Conservation (phyloP, 257 asterid genomes). For the Solanum chiquidenum region DNA sequence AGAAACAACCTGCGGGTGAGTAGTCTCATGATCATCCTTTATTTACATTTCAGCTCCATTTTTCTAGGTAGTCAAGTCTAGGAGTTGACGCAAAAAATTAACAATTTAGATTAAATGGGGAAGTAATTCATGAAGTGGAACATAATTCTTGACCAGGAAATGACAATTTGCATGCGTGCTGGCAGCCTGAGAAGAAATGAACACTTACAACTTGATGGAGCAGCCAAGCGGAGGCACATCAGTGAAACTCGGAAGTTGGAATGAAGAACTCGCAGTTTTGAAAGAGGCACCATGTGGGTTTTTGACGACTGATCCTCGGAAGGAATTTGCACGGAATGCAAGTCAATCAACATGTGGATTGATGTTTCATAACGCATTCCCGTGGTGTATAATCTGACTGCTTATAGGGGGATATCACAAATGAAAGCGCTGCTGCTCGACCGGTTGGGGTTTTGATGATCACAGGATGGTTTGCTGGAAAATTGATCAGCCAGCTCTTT, state of each 20-base stretch:
- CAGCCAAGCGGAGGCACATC: not conserved
- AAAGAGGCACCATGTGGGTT: not conserved
- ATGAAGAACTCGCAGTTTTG: slow-evolving; percentile 9
- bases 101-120: not conserved
- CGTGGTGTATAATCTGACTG: not conserved
- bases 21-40: not conserved
- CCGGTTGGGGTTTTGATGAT: not conserved
- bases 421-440: not conserved
- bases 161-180: slow-evolving; percentile 60
- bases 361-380: not conserved
- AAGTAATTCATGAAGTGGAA: slow-evolving; percentile 20
- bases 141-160: slow-evolving; percentile 55
- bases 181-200: slow-evolving; percentile 99
- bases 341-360: not conserved
- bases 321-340: slow-evolving; percentile 1
- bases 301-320: not conserved
- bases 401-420: not conserved
- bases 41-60: not conserved
- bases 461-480: not conserved
- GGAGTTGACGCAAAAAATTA: not conserved
- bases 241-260: not conserved
- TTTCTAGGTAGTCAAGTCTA: not conserved
- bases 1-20: slow-evolving; percentile 82
- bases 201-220: not conserved
- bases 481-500: not conserved